These are phyloP conservation scores for Yamadazyma oceani DNA, from an alignment of 1,139 yeast genomes.

Conservation along the genomic window DNA sequence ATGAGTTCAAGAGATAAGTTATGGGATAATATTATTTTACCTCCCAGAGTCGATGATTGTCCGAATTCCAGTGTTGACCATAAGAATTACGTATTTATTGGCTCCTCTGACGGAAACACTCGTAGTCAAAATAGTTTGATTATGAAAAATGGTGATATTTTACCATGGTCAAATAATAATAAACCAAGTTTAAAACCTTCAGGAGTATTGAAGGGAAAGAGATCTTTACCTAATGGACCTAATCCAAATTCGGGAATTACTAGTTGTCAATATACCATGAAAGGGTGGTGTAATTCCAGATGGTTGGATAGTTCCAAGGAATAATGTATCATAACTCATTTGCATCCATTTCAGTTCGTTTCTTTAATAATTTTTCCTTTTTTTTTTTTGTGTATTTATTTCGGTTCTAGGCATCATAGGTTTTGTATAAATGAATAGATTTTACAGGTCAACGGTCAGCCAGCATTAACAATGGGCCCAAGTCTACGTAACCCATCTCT, in stretches of 20 bases:
- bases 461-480: constrained; percentile 1
- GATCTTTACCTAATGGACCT: constrained; percentile 27
- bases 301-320: constrained; percentile 28
- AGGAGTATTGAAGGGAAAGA: constrained; percentile 29
- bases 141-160: constrained; percentile 26
- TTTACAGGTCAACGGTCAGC: constrained; percentile 1
- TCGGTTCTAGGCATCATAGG: not conserved
- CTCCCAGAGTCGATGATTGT: constrained; percentile 43
- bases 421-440: no score
- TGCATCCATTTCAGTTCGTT: not conserved
- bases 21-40: constrained; percentile 49
- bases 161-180: constrained; percentile 39
- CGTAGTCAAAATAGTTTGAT: constrained; percentile 13
- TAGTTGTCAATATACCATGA: constrained; percentile 48
- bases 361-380: not conserved
- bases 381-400: not conserved
- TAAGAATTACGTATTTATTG: constrained; percentile 22
- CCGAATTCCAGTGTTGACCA: constrained; percentile 28
- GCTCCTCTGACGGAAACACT: constrained; percentile 15
- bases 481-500: not conserved
- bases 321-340: no score
- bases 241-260: constrained; percentile 44
- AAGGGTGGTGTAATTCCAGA: constrained; percentile 53
- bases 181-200: constrained; percentile 33
- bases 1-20: constrained; percentile 43